Evolutionary conservation across 2,329 filamentous ascomycete genomes (phyloP), one percentile per base, ranked within the genome.

Genomic region (Acephala macrosclerotiorum): DNA sequence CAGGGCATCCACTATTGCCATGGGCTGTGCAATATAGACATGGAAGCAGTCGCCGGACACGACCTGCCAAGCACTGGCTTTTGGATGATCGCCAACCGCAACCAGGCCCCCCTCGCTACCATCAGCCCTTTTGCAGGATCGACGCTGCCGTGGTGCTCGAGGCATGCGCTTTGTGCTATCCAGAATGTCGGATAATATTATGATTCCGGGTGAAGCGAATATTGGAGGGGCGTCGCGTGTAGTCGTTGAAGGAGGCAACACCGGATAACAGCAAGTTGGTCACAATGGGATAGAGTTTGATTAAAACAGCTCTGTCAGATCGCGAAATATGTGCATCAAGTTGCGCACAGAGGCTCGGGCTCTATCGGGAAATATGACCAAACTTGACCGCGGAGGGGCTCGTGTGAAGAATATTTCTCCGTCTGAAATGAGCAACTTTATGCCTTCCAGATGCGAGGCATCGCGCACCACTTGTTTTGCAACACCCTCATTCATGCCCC

Each of bases 361-460:
- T 62, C 57, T 42, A 61, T 67, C 64, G 67, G 64, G 63, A 55
- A 64, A 67, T 65, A 47, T 61, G 57, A 22, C 22, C 64, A 55
- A 62, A 66, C 26, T 26, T 20, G 66, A 67, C 51, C 66, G 65
- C 45, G 45, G 45, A 65, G 61, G 58, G 70, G 68, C 67, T 70
- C 68, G 69, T 73, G 68, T 68, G 58, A 65, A 65, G 40, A 60
- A 64, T 68, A 70, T 68, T 72, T 73, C 68, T 73, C 72, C 71
- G 70, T 51, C 57, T 66, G 61, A 72, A 72, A 72, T 71, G 71
- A 74, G 68, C 47, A 57, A 63, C 11, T 66, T 70, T 65, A 70
- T 72, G 70, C 70, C 66, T 70, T 69, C 66, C 33, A 56, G 33
- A 18, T 58, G 20, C 25, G 45, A 49, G 49, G 25, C 49, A 53